phyloP scores from a whole-genome alignment of 495 filamentous ascomycete species.

The Penicillium paradoxum region DNA sequence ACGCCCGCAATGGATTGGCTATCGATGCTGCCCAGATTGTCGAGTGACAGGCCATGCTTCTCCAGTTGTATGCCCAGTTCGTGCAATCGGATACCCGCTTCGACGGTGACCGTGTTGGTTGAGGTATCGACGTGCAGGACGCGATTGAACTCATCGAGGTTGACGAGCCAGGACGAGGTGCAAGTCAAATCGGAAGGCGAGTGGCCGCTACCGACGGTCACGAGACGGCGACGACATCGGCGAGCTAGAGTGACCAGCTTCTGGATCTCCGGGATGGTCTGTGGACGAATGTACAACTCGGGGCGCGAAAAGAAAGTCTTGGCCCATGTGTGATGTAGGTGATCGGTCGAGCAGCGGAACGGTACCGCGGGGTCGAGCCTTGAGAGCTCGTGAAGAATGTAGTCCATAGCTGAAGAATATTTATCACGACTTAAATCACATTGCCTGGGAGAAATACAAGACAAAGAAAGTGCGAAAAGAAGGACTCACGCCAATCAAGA shows the following conservation, averaged over 20 bases:
- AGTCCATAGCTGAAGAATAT: constrained; percentile 36
- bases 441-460: not conserved
- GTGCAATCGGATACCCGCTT: constrained; percentile 78
- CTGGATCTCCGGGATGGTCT: constrained; percentile 72
- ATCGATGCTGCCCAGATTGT: constrained; percentile 90
- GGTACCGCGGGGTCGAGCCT: constrained; percentile 56
- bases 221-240: constrained; percentile 70
- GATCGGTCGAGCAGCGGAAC: constrained; percentile 65
- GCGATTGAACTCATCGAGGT: constrained; percentile 75
- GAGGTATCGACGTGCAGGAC: constrained; percentile 63
- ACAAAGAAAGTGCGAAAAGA: not conserved
- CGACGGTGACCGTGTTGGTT: constrained; percentile 62
- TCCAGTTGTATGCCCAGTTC: constrained; percentile 65
- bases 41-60: constrained; percentile 70
- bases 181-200: constrained; percentile 91
- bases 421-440: constrained; percentile 10
- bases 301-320: constrained; percentile 82
- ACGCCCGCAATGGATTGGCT: constrained; percentile 90
- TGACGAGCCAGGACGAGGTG: constrained; percentile 91
- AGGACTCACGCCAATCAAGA: not conserved
- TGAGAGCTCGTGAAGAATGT: constrained; percentile 48
- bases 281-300: constrained; percentile 82
- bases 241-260: constrained; percentile 78
- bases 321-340: constrained; percentile 94
- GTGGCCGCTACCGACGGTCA: constrained; percentile 79